phyloP scores from a whole-genome alignment of 169 alveolate species.

The Eimeria sp. region DNA sequence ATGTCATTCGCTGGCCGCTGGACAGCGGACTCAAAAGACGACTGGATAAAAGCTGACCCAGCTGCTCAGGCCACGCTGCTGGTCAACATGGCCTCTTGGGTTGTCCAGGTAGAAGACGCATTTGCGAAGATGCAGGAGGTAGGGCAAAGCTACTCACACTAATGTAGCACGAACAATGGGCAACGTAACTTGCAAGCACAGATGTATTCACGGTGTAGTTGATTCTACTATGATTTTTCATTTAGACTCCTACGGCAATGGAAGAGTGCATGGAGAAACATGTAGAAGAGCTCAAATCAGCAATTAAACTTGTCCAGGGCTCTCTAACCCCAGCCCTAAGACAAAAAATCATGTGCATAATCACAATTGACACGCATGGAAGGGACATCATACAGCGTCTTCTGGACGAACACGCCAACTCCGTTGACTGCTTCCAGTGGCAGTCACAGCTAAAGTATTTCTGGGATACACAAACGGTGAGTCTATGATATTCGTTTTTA shows the following conservation, averaged over 20 bases:
- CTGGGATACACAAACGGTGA: slow-evolving; percentile 88
- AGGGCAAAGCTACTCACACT: not conserved
- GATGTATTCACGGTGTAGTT: not conserved
- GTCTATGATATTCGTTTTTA: not conserved
- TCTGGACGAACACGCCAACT: slow-evolving; percentile 91
- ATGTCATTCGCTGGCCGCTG: slow-evolving; percentile 87
- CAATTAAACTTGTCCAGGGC: slow-evolving; percentile 96
- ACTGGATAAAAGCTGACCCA: slow-evolving; percentile 94
- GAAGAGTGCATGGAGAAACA: slow-evolving; percentile 78
- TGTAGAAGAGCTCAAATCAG: slow-evolving; percentile 83
- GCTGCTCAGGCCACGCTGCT: slow-evolving; percentile 95
- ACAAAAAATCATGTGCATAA: slow-evolving; percentile 96
- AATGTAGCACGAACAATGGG: not conserved
- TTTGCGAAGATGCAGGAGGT: slow-evolving; percentile 85
- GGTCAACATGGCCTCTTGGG: slow-evolving; percentile 94
- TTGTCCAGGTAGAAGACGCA: slow-evolving; percentile 91
- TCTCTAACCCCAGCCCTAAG: slow-evolving; percentile 92
- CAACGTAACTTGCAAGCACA: not conserved
- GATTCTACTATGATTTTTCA: not conserved
- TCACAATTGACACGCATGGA: slow-evolving; percentile 97
- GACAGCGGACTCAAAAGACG: slow-evolving; percentile 88
- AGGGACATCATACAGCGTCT: slow-evolving; percentile 97
- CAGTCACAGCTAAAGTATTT: slow-evolving; percentile 97
- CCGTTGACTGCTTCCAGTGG: slow-evolving; percentile 97
- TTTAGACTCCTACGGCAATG: slow-evolving; percentile 55